Evolutionary conservation across 2,329 filamentous ascomycete species (phyloP).

Genomic region (Dactylellina parvicollis): DNA sequence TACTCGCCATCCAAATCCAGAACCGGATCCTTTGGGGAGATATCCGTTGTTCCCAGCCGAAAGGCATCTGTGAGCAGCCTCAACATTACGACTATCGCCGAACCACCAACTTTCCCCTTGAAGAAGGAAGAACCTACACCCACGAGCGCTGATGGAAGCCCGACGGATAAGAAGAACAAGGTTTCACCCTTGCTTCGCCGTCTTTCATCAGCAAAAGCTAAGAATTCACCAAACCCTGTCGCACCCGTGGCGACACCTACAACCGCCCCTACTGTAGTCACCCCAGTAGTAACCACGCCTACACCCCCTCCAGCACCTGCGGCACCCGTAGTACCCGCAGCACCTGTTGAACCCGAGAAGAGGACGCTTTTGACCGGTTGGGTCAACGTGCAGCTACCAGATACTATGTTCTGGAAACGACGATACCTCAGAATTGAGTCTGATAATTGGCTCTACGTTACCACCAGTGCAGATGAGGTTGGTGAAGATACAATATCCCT

Average conservation of each 20-base stretch:
- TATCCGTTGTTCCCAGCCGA: slow-evolving; percentile 26
- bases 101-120: slow-evolving; percentile 8
- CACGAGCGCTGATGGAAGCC: slow-evolving; percentile 23
- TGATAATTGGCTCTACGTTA: slow-evolving; percentile 83
- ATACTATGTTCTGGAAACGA: slow-evolving; percentile 95
- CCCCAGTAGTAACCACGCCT: slow-evolving; percentile 65
- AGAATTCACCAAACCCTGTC: slow-evolving; percentile 24
- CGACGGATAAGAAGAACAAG: slow-evolving; percentile 42
- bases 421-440: slow-evolving; percentile 86
- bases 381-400: slow-evolving; percentile 96
- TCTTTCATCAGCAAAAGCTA: slow-evolving; percentile 35
- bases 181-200: slow-evolving; percentile 43
- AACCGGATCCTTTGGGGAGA: slow-evolving; percentile 47
- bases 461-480: slow-evolving; percentile 72
- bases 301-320: slow-evolving; percentile 7
- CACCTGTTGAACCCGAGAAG: slow-evolving; percentile 74
- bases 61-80: slow-evolving; percentile 50
- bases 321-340: slow-evolving; percentile 67
- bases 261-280: slow-evolving; percentile 66
- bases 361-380: slow-evolving; percentile 56
- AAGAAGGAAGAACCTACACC: slow-evolving; percentile 29
- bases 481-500: slow-evolving; percentile 43
- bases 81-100: slow-evolving; percentile 39
- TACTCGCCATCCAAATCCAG: slow-evolving; percentile 39
- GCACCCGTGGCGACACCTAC: slow-evolving; percentile 17